Percentiles rank a stretch among this genome's conserved stretches.
Conservation (phyloP, 2,329 filamentous ascomycete genomes). For the Cadophora gregata region DNA sequence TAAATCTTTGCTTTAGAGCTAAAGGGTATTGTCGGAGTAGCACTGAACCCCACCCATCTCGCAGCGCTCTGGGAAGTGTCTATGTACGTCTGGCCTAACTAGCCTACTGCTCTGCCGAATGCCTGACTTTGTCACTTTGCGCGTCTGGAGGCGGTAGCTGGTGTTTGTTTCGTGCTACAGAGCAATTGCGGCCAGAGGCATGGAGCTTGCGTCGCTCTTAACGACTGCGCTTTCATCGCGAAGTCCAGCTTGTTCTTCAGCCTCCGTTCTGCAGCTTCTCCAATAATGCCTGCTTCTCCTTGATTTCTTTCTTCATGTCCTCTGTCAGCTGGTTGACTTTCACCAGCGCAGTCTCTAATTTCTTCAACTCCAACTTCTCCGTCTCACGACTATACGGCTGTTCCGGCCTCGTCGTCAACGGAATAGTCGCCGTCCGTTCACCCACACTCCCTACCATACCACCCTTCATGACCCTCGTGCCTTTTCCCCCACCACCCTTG, state of each 20-base stretch:
- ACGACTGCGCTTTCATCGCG: background rate
- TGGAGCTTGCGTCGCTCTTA: background rate
- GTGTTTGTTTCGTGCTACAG: background rate
- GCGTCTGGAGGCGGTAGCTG: background rate
- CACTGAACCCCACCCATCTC: background rate
- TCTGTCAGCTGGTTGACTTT: conserved; percentile 59
- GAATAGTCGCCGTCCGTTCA: conserved; percentile 77
- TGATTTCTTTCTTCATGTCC: conserved; percentile 35
- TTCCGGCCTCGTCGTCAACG: conserved; percentile 66
- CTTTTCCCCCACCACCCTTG: conserved; percentile 62
- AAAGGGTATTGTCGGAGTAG: background rate
- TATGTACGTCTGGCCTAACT: background rate
- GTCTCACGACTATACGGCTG: conserved; percentile 78
- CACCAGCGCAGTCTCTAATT: conserved; percentile 66
- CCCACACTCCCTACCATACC: conserved; percentile 50
- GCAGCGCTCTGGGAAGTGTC: background rate
- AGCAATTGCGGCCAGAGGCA: background rate
- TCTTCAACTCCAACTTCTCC: conserved; percentile 67
- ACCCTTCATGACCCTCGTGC: conserved; percentile 53
- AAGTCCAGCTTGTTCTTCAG: background rate
- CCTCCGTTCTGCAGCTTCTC: conserved; percentile 12
- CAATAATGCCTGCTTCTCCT: conserved; percentile 34
- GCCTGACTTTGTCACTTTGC: background rate
- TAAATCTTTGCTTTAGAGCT: background rate
- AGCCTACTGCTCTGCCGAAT: no score